Conservation (phyloP, 129 eudicot genomes). For the Ambrosia artemisiifolia region DNA sequence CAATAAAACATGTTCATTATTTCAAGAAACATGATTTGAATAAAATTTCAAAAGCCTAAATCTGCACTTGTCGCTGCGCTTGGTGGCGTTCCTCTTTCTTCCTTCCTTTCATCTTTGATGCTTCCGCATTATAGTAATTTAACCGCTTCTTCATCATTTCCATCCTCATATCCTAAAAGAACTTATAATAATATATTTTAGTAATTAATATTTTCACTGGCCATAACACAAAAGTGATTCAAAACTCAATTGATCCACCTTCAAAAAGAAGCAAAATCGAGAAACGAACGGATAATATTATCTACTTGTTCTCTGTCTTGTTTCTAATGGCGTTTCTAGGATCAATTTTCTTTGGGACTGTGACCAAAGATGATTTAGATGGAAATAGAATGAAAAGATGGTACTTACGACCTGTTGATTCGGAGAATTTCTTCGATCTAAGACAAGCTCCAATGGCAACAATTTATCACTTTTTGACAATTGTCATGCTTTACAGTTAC, state of each 20-base stretch:
- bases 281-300: slow-evolving; percentile 67
- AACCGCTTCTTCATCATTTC: no score
- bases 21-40: no score
- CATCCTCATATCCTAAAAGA: no score
- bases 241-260: slow-evolving; percentile 69
- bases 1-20: no score
- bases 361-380: slow-evolving; percentile 49
- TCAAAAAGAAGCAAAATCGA: slow-evolving; percentile 84
- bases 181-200: no score
- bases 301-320: slow-evolving; percentile 7
- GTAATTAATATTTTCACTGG: no score
- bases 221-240: no score
- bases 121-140: no score
- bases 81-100: no score
- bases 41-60: no score
- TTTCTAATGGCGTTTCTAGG: slow-evolving; percentile 57
- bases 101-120: no score
- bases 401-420: slow-evolving; percentile 53
- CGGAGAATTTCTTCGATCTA: slow-evolving; percentile 56
- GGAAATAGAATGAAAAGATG: slow-evolving; percentile 56
- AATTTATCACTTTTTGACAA: slow-evolving; percentile 63
- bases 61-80: no score
- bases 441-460: slow-evolving; percentile 61
- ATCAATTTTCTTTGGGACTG: slow-evolving; percentile 60
- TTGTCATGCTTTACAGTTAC: slow-evolving; percentile 61